Evolutionary conservation across 106 monocot genomes (phyloP), one percentile per base, ranked within the genome.

Genomic region (Amphibolis antarctica): DNA sequence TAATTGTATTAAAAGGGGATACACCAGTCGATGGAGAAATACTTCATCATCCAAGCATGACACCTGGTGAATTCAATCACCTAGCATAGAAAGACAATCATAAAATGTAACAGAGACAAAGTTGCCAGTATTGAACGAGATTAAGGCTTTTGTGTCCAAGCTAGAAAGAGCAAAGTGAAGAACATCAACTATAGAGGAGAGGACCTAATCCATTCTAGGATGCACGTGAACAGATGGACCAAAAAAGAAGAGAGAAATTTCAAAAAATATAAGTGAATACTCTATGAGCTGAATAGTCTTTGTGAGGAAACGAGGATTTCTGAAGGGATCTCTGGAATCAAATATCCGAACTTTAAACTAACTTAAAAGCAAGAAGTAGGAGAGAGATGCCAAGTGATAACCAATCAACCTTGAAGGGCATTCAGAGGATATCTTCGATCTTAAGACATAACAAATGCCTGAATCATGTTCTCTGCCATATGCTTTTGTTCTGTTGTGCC

Each of bases 361-460:
- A 53, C 53, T 24, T 53, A 53, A 53, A 24, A 21, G 53, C 23
- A 24, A n/a, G 19, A 53, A 53, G n/a, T 11, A 53, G 22, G 10
- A 21, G 22, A 17, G 10, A 11, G 19, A 21, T 9, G 23, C 21
- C 21, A 53, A 26, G 26, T 3, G 57, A 26, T 4, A 57, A 57
- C 57, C 23, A 14, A 57, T 57, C 57, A 18, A 27, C 57, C 25
- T 13, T 14, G 27, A 28, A 57, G 15, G 29, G 12, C 28, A 57
- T 27, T 57, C 15, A 15, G 12, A 57, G 12, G 28, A 28, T 57
- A 43, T 61, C 22, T 61, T 61, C 29, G 60, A 42, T 11, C 53
- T 86, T 72, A 94, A 26, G 93, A 60, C 85, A 94, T 83, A 55
- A 94, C 86, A 73, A 94, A 94, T 43, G 93, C 93, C 77, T 86